A percentile compares a stretch with the other conserved stretches of the same genome.
These are phyloP conservation scores for Tricholoma hemisulphureum DNA, from an alignment of 768 basidiomycete genomes.

Conservation along the genomic window DNA sequence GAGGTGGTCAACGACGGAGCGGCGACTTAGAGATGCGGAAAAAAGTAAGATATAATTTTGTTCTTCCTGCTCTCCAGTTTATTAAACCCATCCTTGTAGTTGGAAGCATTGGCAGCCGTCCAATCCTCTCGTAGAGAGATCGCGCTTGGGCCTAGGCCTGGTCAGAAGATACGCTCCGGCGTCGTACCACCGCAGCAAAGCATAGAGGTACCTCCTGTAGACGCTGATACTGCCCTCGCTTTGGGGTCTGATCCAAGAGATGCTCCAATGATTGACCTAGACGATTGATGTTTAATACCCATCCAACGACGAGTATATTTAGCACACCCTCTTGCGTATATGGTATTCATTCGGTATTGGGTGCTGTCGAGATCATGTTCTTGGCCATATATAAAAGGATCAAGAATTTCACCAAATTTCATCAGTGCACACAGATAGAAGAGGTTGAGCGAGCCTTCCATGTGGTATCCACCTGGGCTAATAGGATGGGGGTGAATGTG, in stretches of 20 bases:
- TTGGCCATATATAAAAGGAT: too few relatives aligned
- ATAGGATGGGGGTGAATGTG: too few relatives aligned
- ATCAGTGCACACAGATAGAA: too few relatives aligned
- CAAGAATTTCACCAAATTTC: too few relatives aligned
- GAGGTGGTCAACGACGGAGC: constrained; percentile 44
- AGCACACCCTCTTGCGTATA: too few relatives aligned
- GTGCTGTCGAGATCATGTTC: too few relatives aligned
- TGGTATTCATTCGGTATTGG: too few relatives aligned
- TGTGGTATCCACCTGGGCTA: too few relatives aligned
- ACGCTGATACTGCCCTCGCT: constrained; percentile 15
- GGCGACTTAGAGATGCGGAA: constrained; percentile 42
- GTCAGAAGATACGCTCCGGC: constrained; percentile 62
- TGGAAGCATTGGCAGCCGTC: constrained; percentile 53
- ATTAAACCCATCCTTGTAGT: constrained; percentile 33
- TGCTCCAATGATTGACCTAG: constrained; percentile 43
- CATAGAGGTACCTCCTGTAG: not conserved
- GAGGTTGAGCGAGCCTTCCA: too few relatives aligned
- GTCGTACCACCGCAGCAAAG: constrained; percentile 37
- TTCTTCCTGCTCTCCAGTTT: not conserved
- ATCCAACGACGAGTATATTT: not conserved
- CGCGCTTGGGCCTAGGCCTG: constrained; percentile 60
- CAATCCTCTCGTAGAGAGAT: constrained; percentile 53
- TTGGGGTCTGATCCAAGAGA: constrained; percentile 6
- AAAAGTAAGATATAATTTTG: constrained; percentile 46
- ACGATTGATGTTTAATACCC: constrained; percentile 26